Percentiles rank a stretch among this genome's conserved stretches.
Conservation (phyloP, 1,284 basidiomycete species). For the Cutaneotrichosporon sp. region DNA sequence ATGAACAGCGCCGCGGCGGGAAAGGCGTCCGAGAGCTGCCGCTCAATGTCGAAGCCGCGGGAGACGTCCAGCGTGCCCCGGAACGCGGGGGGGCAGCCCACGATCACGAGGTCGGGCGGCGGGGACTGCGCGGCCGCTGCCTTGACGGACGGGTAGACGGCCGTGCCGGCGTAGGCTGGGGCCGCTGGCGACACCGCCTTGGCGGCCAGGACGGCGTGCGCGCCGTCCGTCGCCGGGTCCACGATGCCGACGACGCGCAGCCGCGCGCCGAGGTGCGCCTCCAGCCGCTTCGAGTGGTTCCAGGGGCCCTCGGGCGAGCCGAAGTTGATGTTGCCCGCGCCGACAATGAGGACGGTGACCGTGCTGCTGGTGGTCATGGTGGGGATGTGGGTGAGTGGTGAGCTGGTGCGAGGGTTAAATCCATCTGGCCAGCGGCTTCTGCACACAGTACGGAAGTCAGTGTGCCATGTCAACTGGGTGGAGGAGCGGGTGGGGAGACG, state of each 20-base stretch:
- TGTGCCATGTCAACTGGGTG: not conserved
- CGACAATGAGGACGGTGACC: not conserved
- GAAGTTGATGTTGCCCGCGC: not conserved
- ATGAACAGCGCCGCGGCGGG: constrained; percentile 83
- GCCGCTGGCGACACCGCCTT: constrained; percentile 86
- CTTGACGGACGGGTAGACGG: constrained; percentile 74
- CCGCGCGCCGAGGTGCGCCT: constrained; percentile 78
- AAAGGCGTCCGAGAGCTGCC: constrained; percentile 82
- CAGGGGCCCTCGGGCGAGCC: constrained; percentile 33
- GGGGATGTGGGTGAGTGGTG: too few species aligned
- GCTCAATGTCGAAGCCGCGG: constrained; percentile 79
- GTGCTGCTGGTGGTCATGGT: not conserved
- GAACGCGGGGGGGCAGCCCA: constrained; percentile 90
- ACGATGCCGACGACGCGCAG: constrained; percentile 91
- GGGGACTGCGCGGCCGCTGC: constrained; percentile 38
- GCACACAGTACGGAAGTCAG: not conserved
- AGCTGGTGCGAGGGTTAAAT: too few species aligned
- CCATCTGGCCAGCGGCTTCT: too few species aligned
- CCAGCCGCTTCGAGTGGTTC: constrained; percentile 41
- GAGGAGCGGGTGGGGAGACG: too few species aligned
- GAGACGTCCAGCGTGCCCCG: constrained; percentile 71
- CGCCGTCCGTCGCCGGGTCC: constrained; percentile 81
- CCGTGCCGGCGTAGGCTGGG: constrained; percentile 83
- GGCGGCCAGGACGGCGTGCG: constrained; percentile 75
- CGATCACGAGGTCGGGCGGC: constrained; percentile 61